Conservation (phyloP, 768 basidiomycete genomes). For the Leccinum pellstonianum region DNA sequence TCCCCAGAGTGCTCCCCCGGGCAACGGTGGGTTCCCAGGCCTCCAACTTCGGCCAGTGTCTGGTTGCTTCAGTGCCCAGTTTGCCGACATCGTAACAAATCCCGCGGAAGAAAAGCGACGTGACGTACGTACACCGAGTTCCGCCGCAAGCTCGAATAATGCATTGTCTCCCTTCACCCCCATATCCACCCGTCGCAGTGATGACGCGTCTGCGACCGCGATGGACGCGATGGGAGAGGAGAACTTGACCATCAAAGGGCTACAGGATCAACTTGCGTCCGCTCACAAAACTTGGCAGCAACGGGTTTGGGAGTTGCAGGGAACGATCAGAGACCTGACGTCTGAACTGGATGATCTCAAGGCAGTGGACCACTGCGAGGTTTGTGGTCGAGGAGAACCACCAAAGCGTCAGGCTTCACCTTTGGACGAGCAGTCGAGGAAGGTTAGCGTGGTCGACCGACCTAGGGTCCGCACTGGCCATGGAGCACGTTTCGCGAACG, state of each 20-base stretch:
- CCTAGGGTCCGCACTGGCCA: constrained; percentile 69
- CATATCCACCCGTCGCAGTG: constrained; percentile 32
- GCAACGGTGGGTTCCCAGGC: constrained; percentile 58
- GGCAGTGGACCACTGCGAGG: constrained; percentile 47
- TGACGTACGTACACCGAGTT: constrained; percentile 52
- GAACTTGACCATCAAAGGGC: constrained; percentile 44
- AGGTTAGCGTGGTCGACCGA: constrained; percentile 52
- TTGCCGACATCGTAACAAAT: constrained; percentile 44
- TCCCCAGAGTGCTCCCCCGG: constrained; percentile 66
- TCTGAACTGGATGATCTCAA: constrained; percentile 62
- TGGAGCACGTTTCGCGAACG: constrained; percentile 59
- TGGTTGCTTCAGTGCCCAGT: constrained; percentile 69
- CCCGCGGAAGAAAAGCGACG: constrained; percentile 31
- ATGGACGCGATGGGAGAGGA: constrained; percentile 39
- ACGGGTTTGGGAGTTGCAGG: constrained; percentile 74
- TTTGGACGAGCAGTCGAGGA: constrained; percentile 24
- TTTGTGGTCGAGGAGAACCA: constrained; percentile 55
- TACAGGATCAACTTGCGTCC: constrained; percentile 60
- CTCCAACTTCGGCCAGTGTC: constrained; percentile 76
- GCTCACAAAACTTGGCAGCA: constrained; percentile 67
- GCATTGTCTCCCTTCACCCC: constrained; percentile 51
- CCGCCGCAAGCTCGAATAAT: constrained; percentile 40
- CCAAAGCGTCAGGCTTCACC: constrained; percentile 11
- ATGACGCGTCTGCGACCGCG: constrained; percentile 30
- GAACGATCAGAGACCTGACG: constrained; percentile 69